Evolutionary conservation across 129 eudicot genomes (phyloP).

Genomic region (Tagetes patula): DNA sequence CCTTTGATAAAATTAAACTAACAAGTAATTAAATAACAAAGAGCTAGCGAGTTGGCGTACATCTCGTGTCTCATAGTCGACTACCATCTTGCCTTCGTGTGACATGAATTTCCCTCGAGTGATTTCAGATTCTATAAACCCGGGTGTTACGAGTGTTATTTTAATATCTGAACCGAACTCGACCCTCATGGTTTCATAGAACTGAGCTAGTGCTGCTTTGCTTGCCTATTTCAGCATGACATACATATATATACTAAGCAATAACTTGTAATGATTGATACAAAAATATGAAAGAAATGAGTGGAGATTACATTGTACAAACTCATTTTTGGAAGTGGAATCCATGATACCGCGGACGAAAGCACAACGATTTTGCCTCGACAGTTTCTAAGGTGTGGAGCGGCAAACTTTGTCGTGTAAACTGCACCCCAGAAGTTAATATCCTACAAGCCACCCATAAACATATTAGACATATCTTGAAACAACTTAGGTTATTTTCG

Average conservation of each 20-base stretch:
- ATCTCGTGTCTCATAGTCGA: slow-evolving; percentile 63
- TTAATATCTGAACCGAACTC: slow-evolving; percentile 58
- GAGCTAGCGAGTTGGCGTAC: slow-evolving; percentile 35
- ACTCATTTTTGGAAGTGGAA: slow-evolving; percentile 58
- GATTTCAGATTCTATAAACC: slow-evolving; percentile 60
- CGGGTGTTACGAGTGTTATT: slow-evolving; percentile 64
- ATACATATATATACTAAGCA: not conserved
- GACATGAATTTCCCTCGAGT: slow-evolving; percentile 57
- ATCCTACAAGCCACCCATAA: slow-evolving; percentile 37
- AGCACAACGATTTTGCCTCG: slow-evolving; percentile 53
- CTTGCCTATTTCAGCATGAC: slow-evolving; percentile 61
- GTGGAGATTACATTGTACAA: slow-evolving; percentile 50
- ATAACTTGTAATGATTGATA: not conserved
- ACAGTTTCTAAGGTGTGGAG: slow-evolving; percentile 54
- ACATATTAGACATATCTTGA: not conserved
- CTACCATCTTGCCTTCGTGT: slow-evolving; percentile 45
- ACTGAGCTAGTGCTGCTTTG: slow-evolving; percentile 63
- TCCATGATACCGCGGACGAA: slow-evolving; percentile 55
- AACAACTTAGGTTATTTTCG: no score
- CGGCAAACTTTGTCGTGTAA: slow-evolving; percentile 59
- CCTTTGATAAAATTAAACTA: not conserved
- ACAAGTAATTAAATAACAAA: not conserved
- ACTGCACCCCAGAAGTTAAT: slow-evolving; percentile 79
- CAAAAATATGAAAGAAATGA: not conserved
- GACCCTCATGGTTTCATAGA: slow-evolving; percentile 65